These are phyloP conservation scores for Ascosphaera pollenicola DNA, from an alignment of 2,329 filamentous ascomycete species.

Conservation along the genomic window DNA sequence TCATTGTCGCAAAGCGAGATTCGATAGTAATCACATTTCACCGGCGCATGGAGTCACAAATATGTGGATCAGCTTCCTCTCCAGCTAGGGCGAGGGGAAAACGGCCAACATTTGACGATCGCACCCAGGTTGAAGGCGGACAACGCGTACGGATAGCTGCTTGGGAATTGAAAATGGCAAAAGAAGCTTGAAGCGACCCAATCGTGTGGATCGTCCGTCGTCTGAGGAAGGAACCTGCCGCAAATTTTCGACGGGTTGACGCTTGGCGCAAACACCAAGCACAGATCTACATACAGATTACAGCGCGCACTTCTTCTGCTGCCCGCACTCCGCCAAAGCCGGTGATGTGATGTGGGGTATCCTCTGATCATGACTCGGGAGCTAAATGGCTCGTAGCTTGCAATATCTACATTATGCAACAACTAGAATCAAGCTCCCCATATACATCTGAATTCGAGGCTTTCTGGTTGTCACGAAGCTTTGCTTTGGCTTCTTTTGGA, in stretches of 20 bases:
- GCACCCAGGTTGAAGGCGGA: no score
- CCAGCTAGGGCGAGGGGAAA: neutral
- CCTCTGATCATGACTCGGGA: no score
- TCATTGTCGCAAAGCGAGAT: conserved; percentile 7
- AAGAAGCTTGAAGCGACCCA: no score
- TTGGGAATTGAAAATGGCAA: no score
- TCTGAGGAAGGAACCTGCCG: neutral
- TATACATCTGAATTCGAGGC: conserved; percentile 54
- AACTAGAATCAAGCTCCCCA: conserved; percentile 36
- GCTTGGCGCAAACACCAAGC: no score
- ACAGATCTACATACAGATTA: no score
- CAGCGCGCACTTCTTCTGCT: no score
- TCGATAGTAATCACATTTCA: no score
- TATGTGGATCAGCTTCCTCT: neutral
- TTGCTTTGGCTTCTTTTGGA: conserved; percentile 44
- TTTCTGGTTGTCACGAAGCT: conserved; percentile 48
- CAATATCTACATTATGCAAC: conserved; percentile 4
- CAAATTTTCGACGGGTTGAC: neutral
- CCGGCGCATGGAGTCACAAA: neutral
- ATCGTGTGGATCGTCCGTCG: no score
- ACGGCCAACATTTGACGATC: neutral
- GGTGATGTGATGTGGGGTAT: no score
- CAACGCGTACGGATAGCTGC: no score
- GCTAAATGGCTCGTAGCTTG: neutral
- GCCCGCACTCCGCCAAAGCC: no score